Base-by-base conservation (phyloP, 2,329 filamentous ascomycete species). In the Sclerotiophoma versabilis region DNA sequence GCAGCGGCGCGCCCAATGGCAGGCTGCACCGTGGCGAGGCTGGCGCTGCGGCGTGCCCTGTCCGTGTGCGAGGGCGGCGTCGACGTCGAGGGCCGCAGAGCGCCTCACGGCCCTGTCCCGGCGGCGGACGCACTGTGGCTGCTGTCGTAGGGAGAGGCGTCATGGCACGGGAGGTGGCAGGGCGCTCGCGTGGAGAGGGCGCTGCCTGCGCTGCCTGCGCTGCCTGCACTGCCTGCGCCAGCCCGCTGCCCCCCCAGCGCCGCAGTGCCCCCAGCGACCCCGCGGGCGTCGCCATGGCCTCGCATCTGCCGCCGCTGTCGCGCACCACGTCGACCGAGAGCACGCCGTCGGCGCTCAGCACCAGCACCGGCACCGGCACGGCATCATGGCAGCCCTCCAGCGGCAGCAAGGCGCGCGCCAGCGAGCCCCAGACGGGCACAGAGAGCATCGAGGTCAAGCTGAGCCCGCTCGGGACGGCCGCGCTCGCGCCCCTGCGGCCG, bases 391-490 rank as follows among this genome's bases (percentile, higher is more conserved):
- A 71, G 27, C 65, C 69, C 25, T 49, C 70, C 7, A 62, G 66
- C 15, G 75, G 74, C 62, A 82, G 82, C 57, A 89, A 88, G 72
- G 80, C 81, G 60, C 79, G 81, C 49, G 80, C 84, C 70, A 82
- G 81, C 51, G 85, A 89, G 65, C 80, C 86, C 27, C 83, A 84
- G 59, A 83, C 82, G 25, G 83, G 82, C 56, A 80, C 82, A 50
- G 79, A 80, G 58, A 80, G 84, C 71, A 80, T 83, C 58, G 84
- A 86, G 53, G 79, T 88, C 57, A 88, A 84, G 60, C 87, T 89
- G 83, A 85, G 87, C 32, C 81, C 85, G 52, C 80, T 82, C 25
- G 69, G 76, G 20, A 70, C 73, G 14, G 71, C 69, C 58, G 74
- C 80, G 11, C 65, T 81, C 49, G 79, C 75, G 49, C 75, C 80